Percentiles rank a stretch among this genome's conserved stretches.
These are phyloP conservation scores for Juglanconis oblonga DNA, from an alignment of 2,329 filamentous ascomycete species.

Conservation along the genomic window DNA sequence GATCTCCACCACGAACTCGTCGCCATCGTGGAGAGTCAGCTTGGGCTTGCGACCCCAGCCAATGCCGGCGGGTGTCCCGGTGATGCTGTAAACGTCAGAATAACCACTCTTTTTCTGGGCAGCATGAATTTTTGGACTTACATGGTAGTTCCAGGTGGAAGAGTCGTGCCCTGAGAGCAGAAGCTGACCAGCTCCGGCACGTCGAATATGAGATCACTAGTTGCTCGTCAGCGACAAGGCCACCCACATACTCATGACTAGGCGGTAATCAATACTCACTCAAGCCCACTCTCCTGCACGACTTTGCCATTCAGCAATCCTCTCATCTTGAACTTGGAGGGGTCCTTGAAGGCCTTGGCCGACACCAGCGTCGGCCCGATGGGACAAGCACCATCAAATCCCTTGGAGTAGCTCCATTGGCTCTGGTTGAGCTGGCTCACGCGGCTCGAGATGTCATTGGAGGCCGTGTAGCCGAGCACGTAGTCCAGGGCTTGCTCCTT, in stretches of 20 bases:
- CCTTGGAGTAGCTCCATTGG: conserved; percentile 59
- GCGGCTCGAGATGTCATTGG: conserved; percentile 62
- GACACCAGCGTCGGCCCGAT: conserved; percentile 51
- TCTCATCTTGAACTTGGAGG: conserved; percentile 36
- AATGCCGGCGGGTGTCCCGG: conserved; percentile 41
- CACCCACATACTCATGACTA: conserved; percentile 18
- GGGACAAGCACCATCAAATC: conserved; percentile 55
- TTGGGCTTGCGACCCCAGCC: conserved; percentile 36
- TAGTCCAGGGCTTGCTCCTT: conserved; percentile 56
- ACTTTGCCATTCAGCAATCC: conserved; percentile 49
- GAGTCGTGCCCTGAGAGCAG: conserved; percentile 41
- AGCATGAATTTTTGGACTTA: background rate
- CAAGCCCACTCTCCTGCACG: conserved; percentile 39
- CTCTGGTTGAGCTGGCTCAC: conserved; percentile 51
- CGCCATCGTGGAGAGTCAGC: conserved; percentile 35
- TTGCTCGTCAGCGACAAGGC: background rate
- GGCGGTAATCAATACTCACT: conserved; percentile 13
- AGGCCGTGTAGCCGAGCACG: conserved; percentile 54
- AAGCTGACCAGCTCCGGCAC: conserved; percentile 43
- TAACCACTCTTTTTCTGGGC: no score
- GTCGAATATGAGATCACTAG: conserved; percentile 52
- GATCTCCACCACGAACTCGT: conserved; percentile 43
- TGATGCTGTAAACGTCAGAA: conserved; percentile 26
- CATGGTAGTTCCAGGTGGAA: conserved; percentile 39
- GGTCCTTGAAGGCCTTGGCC: conserved; percentile 37